phyloP scores from a whole-genome alignment of 163 green algal genomes.

The Scenedesmus sp. region DNA sequence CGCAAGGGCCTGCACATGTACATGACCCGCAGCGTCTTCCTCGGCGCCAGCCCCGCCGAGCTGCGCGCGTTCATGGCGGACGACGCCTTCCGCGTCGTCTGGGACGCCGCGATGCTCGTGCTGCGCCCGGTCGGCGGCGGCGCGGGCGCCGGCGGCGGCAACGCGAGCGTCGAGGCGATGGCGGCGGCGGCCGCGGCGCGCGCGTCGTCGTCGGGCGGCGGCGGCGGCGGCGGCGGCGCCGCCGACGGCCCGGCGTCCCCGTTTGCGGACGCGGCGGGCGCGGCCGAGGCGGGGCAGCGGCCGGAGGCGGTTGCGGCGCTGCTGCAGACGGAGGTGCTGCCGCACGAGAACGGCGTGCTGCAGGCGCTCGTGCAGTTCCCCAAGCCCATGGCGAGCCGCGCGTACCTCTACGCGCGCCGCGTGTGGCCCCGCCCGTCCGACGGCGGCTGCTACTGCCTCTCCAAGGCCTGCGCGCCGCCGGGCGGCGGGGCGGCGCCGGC shows the following conservation, averaged over 20 bases:
- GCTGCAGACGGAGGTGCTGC: neutral
- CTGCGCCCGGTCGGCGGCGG: constrained; percentile 44
- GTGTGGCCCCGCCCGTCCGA: constrained; percentile 72
- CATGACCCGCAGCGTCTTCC: constrained; percentile 51
- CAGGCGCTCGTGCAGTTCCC: constrained; percentile 63
- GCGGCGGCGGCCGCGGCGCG: neutral
- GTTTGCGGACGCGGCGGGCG: neutral
- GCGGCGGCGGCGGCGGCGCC: neutral
- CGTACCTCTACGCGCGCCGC: constrained; percentile 80
- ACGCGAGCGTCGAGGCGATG: neutral
- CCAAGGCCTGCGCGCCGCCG: constrained; percentile 29
- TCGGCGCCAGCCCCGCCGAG: constrained; percentile 55
- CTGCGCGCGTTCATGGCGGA: constrained; percentile 73
- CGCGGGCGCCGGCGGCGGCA: neutral
- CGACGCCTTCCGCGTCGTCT: constrained; percentile 52
- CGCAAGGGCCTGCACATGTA: constrained; percentile 69
- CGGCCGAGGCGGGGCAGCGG: neutral
- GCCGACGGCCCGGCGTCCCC: neutral
- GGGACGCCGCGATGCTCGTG: constrained; percentile 54
- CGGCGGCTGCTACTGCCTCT: constrained; percentile 74
- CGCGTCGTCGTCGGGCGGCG: neutral
- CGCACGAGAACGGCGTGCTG: constrained; percentile 49
- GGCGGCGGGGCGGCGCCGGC: neutral
- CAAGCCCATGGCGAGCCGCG: constrained; percentile 62
- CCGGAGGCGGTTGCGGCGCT: neutral